Base-by-base conservation (phyloP, 495 filamentous ascomycete genomes). In the Daldinia concentrica region DNA sequence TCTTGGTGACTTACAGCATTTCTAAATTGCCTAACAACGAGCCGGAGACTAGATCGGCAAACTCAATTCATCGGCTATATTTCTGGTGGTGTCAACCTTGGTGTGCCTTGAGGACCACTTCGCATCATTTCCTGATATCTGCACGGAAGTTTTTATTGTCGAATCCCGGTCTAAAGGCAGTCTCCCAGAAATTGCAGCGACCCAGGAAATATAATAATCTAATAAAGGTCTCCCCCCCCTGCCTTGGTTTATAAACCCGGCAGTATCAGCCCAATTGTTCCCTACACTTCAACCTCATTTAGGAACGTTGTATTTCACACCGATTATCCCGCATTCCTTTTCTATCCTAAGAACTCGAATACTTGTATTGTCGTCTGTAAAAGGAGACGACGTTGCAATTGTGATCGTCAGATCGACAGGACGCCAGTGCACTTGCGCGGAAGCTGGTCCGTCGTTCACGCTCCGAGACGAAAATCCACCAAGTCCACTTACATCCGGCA, bases 371-470 rank as follows among this genome's bases (percentile, higher is more conserved):
- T 64, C 39, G 22, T 27, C 58, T 45, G 30, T 51, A 58, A 59
- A 63, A 68, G 62, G 52, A 48, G 62, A 72, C 52, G 64, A 67
- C 54, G 58, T 67, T 67, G 50, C 69, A 58, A 73, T 72, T 75
- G 64, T 67, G 74, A 77, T 77, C 74, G 72, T 64, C 74, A 34
- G 74, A 77, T 77, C 74, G 74, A 71, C 72, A 63, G 59, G 64
- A 64, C 71, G 62, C 27, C 45, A 54, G 37, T 57, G 36, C 61
- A 67, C 32, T 64, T 68, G 30, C 58, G 50, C 63, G 30, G 52
- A 45, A 69, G 61, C 60, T 58, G 27, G 61, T 62, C 56, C 58
- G 32, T 66, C 41, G 63, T 59, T 54, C 24, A 59, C 69, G 41
- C 54, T 58, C 65, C 61, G 68, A 63, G 58, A 58, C 43, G 52